phyloP scores from a whole-genome alignment of 371 early-diverging fungal species.

The Mycotypha africana region DNA sequence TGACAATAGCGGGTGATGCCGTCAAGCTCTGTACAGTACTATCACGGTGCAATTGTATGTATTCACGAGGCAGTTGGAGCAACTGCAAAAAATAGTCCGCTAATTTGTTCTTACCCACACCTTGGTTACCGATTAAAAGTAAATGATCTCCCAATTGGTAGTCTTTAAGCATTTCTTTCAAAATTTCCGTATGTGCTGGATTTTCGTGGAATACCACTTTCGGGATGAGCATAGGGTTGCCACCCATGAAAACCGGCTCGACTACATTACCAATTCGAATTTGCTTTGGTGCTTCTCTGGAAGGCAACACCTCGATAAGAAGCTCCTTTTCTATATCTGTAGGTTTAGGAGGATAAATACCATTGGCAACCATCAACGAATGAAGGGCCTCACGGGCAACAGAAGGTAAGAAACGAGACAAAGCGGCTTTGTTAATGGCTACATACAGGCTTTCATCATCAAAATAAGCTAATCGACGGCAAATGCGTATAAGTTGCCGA shows the following conservation, averaged over 20 bases:
- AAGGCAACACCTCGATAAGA: conserved; percentile 54
- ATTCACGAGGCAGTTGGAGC: conserved; percentile 71
- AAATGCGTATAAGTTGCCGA: conserved; percentile 75
- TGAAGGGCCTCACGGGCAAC: conserved; percentile 66
- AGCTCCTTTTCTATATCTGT: conserved; percentile 23
- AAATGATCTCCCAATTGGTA: conserved; percentile 72
- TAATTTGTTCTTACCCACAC: conserved; percentile 83
- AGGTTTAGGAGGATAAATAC: conserved; percentile 45
- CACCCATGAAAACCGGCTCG: conserved; percentile 51
- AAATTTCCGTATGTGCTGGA: conserved; percentile 63
- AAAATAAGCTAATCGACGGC: conserved; percentile 64
- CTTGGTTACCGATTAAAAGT: conserved; percentile 74
- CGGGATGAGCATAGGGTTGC: conserved; percentile 66
- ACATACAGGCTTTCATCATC: conserved; percentile 64
- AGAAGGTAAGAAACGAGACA: conserved; percentile 72
- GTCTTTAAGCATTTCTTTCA: conserved; percentile 71
- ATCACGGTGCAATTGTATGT: conserved; percentile 83
- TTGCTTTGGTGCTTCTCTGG: conserved; percentile 39
- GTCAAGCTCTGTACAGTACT: conserved; percentile 82
- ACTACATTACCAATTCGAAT: conserved; percentile 53
- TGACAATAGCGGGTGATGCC: conserved; percentile 66
- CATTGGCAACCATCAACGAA: conserved; percentile 54
- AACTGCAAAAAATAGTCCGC: conserved; percentile 77
- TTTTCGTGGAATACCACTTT: conserved; percentile 76
- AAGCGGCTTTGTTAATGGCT: conserved; percentile 68